phyloP scores from a whole-genome alignment of 106 monocot genomes.

The Agapanthus africanus region DNA sequence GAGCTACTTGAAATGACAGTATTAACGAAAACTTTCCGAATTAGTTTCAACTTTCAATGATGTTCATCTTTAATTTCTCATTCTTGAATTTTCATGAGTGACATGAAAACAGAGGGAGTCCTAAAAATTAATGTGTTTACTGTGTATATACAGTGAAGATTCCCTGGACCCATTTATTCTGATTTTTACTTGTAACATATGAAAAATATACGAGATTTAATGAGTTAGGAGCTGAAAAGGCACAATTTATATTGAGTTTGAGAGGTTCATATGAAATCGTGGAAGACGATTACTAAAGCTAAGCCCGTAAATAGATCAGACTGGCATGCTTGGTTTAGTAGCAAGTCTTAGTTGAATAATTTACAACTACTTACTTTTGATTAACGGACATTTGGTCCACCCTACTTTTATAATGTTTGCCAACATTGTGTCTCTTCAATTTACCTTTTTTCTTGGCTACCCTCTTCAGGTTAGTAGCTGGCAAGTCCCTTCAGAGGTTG shows the following conservation, averaged over 20 bases:
- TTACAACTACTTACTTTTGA: not conserved
- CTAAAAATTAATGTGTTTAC: not conserved
- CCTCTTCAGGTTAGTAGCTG: slow-evolving; percentile 86
- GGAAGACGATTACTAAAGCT: not conserved
- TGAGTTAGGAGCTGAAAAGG: not conserved
- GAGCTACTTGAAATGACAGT: too few relatives aligned
- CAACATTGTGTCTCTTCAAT: not conserved
- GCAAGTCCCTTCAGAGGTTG: slow-evolving; percentile 75
- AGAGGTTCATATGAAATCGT: not conserved
- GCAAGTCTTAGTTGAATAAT: not conserved
- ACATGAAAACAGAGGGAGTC: not conserved
- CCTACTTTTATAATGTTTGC: not conserved
- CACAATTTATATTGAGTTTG: too few relatives aligned
- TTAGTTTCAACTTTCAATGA: too few relatives aligned
- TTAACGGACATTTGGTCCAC: not conserved
- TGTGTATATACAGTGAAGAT: not conserved
- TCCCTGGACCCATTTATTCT: not conserved
- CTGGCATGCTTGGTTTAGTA: not conserved
- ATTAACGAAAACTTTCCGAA: too few relatives aligned
- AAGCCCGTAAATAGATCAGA: not conserved
- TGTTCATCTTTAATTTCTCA: too few relatives aligned
- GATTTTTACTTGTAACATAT: not conserved
- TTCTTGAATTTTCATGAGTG: not conserved
- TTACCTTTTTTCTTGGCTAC: not conserved
- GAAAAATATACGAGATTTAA: not conserved